These are phyloP conservation scores for Polyporus arcularius DNA, from an alignment of 768 basidiomycete species.

Conservation along the genomic window DNA sequence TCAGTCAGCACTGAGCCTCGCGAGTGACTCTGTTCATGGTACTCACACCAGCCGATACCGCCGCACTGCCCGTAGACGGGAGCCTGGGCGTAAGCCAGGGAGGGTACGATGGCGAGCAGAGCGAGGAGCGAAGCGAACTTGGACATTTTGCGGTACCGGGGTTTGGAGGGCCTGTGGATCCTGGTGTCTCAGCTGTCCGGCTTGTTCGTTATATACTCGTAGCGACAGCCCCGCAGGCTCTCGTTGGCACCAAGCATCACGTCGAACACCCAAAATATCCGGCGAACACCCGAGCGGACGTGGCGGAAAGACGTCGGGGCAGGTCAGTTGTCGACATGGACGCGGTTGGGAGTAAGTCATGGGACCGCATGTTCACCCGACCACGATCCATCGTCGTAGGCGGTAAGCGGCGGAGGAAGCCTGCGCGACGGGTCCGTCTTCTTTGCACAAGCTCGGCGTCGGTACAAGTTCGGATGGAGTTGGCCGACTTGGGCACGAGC, in stretches of 20 bases:
- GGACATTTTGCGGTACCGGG: slow-evolving; percentile 38
- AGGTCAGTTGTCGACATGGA: slow-evolving; percentile 22
- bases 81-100: slow-evolving; percentile 44
- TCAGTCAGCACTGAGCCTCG: not conserved
- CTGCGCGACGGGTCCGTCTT: not conserved
- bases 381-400: slow-evolving; percentile 2
- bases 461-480: slow-evolving; percentile 19
- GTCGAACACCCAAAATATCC: slow-evolving; percentile 23
- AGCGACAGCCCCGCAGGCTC: slow-evolving; percentile 1
- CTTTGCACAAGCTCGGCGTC: not conserved
- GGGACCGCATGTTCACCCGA: slow-evolving; percentile 17
- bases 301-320: slow-evolving; percentile 32
- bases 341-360: slow-evolving; percentile 11
- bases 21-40: not conserved
- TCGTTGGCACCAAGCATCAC: slow-evolving; percentile 7
- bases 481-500: slow-evolving; percentile 7
- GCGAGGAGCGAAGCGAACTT: slow-evolving; percentile 46
- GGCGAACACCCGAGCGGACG: slow-evolving; percentile 31
- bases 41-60: slow-evolving; percentile 52
- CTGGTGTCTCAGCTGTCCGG: slow-evolving; percentile 8
- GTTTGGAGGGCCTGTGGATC: slow-evolving; percentile 15
- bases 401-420: slow-evolving; percentile 12
- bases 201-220: slow-evolving; percentile 20
- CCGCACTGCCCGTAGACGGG: slow-evolving; percentile 56
- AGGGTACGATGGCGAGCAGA: slow-evolving; percentile 43